Evolutionary conservation across 2,329 filamentous ascomycete genomes (phyloP).

Genomic region (Leptographium flavum): DNA sequence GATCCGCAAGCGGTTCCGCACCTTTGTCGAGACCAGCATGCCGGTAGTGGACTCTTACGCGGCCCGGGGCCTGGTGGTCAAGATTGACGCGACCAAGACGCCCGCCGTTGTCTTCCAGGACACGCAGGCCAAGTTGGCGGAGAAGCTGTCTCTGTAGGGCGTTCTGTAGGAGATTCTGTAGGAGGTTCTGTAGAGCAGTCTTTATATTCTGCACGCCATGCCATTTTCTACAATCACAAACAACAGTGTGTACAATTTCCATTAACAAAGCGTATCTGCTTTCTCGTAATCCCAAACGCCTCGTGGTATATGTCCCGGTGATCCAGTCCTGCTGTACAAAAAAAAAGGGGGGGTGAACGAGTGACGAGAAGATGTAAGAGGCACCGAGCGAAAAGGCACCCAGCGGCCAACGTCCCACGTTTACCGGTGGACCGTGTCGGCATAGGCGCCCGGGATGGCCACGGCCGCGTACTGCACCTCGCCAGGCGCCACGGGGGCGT

Average conservation of each 20-base stretch:
- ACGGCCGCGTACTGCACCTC: conserved; percentile 78
- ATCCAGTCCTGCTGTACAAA: conserved; percentile 7
- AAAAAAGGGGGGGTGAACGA: conserved; percentile 7
- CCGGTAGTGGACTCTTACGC: conserved; percentile 83
- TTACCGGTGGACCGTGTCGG: conserved; percentile 32
- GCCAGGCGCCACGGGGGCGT: conserved; percentile 57
- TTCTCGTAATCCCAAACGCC: not conserved
- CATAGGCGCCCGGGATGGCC: conserved; percentile 78
- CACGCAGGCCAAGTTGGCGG: conserved; percentile 34
- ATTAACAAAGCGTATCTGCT: not conserved
- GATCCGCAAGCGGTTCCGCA: conserved; percentile 91
- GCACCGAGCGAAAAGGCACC: not conserved
- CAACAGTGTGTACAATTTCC: not conserved
- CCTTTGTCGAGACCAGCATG: conserved; percentile 93
- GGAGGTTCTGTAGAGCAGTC: too few species aligned
- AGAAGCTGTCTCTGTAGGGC: conserved; percentile 31
- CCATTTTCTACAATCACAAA: not conserved
- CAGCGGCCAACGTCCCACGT: not conserved
- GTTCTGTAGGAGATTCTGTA: not conserved
- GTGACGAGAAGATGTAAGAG: conserved; percentile 9
- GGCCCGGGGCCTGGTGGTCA: conserved; percentile 62
- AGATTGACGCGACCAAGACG: conserved; percentile 55
- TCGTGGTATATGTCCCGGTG: conserved; percentile 3
- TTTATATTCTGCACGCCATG: not conserved
- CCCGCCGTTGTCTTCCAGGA: conserved; percentile 47